Evolutionary conservation across 2,329 filamentous ascomycete genomes (phyloP), one percentile per base, ranked within the genome.

Genomic region (Aspergillus fischeri): DNA sequence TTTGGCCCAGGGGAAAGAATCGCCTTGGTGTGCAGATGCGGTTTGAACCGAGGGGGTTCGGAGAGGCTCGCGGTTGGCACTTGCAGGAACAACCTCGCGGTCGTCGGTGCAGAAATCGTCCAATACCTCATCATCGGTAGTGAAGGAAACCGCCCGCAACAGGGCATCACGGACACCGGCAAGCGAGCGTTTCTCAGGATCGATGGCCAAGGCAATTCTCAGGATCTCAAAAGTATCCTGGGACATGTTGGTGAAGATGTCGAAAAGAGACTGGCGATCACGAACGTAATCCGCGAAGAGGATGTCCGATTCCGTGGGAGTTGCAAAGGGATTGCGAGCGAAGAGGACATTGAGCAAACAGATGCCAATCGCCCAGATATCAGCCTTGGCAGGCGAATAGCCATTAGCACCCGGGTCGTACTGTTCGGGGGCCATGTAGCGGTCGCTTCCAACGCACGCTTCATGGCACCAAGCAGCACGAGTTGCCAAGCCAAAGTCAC

Each of bases 401-500:
- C 94, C 94, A 61, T 84, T 86, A 61, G 87, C 88, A 65, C 87
- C 86, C 53, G 92, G 92, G 73, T 97, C 93, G 69, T 94, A 97
- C 76, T 99, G 94, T 77, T 99, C 94, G 4, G 94, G 94, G 55
- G 94, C 92, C 94, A 99, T 99, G 79, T 99, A 99, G 55, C 94
- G 91, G 73, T 99, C 94, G 73, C 94, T 97, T 64, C 94, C 94
- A 49, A 99, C 94, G 60, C 90, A 94, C 62, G 89, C 88, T 80
- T 99, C 94, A 67, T 89, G 89, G 25, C 91, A 95, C 92, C 91
- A 96, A 66, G 86, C 82, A 60, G 96, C 91, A 6, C 86, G 90
- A 10, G 93, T 97, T 52, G 92, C 92, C 61, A 99, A 82, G 54
- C 94, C 94, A 73, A 97, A 96, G 75, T 99, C 94, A 69, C 94